Evolutionary conservation across 2,329 filamentous ascomycete genomes (phyloP).

Genomic region (Paraphaeosphaeria minitans): DNA sequence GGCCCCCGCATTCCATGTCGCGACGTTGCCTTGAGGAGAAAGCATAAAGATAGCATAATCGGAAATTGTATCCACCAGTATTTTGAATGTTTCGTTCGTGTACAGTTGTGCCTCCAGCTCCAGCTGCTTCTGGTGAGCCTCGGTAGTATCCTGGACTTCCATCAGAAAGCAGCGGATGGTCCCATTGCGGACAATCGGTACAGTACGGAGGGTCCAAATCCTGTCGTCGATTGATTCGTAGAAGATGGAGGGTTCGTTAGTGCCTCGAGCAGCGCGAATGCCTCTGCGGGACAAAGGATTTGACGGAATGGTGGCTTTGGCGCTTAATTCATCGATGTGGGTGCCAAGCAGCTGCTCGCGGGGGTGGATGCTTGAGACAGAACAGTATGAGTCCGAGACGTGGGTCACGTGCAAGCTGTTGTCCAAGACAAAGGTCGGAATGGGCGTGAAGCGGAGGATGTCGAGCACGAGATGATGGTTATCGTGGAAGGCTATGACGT

Average conservation of each 20-base stretch:
- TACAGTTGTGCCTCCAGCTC: conserved; percentile 49
- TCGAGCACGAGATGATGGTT: conserved; percentile 21
- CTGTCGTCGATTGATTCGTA: conserved; percentile 34
- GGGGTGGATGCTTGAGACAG: conserved; percentile 35
- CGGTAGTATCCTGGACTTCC: conserved; percentile 48
- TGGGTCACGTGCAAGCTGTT: conserved; percentile 60
- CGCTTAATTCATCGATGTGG: conserved; percentile 49
- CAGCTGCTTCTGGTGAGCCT: conserved; percentile 39
- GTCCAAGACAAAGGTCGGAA: conserved; percentile 38
- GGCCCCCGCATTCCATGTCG: conserved; percentile 64
- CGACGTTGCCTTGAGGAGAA: conserved; percentile 60
- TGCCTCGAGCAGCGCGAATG: conserved; percentile 46
- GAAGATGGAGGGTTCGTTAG: conserved; percentile 42
- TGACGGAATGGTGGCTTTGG: conserved; percentile 43
- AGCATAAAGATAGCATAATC: conserved; percentile 69
- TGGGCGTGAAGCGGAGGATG: conserved; percentile 50
- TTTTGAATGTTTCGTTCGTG: conserved; percentile 63
- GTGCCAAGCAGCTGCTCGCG: conserved; percentile 45
- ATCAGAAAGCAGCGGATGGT: conserved; percentile 50
- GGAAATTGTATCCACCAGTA: conserved; percentile 65
- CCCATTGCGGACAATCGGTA: conserved; percentile 51
- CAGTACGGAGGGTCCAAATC: conserved; percentile 47
- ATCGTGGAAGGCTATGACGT: neutral
- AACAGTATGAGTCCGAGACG: conserved; percentile 52
- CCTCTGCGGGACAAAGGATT: conserved; percentile 45